Percentiles rank a stretch among this genome's conserved stretches.
Conservation (phyloP, 2,329 filamentous ascomycete species). For the Beauveria rudraprayagi region DNA sequence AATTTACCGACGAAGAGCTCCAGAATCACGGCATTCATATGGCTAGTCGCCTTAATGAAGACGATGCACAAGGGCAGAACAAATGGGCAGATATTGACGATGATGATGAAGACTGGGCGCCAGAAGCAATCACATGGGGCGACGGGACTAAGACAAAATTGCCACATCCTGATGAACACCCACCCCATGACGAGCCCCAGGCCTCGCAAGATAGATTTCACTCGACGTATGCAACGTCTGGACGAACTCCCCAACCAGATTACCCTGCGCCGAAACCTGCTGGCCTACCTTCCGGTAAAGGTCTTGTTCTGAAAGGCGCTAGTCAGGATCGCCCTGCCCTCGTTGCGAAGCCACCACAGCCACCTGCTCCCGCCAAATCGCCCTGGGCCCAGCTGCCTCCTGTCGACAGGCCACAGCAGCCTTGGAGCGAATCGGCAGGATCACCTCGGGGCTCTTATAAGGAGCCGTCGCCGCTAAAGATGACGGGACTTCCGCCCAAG, state of each 20-base stretch:
- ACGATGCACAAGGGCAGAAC: constrained; percentile 64
- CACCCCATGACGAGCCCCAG: constrained; percentile 4
- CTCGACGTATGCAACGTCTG: constrained; percentile 1
- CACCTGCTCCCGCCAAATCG: constrained; percentile 69
- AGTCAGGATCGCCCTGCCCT: constrained; percentile 62
- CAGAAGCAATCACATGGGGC: constrained; percentile 79
- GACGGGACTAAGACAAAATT: constrained; percentile 78
- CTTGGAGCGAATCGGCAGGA: constrained; percentile 47
- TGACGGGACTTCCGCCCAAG: constrained; percentile 47
- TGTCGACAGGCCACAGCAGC: constrained; percentile 70
- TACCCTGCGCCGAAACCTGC: constrained; percentile 32
- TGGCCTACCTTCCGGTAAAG: constrained; percentile 46
- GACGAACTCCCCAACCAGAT: constrained; percentile 12
- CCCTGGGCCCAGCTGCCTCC: constrained; percentile 86
- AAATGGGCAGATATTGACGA: constrained; percentile 91
- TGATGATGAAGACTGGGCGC: constrained; percentile 80
- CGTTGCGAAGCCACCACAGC: constrained; percentile 61
- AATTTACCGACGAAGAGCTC: constrained; percentile 79
- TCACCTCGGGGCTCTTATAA: constrained; percentile 41
- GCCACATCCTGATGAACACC: constrained; percentile 50
- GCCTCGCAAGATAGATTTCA: not conserved
- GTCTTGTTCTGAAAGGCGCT: constrained; percentile 56
- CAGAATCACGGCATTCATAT: constrained; percentile 83
- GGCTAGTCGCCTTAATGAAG: constrained; percentile 67
- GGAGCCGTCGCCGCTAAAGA: constrained; percentile 50